These are phyloP conservation scores for Blumeriella jaapii DNA, from an alignment of 2,329 filamentous ascomycete genomes.

Conservation along the genomic window DNA sequence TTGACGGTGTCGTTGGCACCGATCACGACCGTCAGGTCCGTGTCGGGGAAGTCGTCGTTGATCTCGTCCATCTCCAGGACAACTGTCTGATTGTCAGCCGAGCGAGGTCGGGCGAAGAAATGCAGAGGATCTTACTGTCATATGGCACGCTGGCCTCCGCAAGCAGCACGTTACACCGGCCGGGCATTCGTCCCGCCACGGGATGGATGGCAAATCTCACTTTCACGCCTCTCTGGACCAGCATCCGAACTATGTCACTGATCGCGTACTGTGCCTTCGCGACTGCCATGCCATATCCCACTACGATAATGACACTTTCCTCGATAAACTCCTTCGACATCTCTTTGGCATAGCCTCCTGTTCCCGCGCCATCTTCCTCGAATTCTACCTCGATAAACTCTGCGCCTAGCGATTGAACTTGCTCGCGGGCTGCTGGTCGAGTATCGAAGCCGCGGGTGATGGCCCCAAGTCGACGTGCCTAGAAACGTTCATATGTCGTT, in stretches of 20 bases:
- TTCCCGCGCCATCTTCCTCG: constrained; percentile 71
- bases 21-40: constrained; percentile 78
- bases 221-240: constrained; percentile 65
- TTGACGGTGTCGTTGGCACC: constrained; percentile 91
- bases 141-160: constrained; percentile 83
- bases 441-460: constrained; percentile 88
- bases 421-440: constrained; percentile 75
- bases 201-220: constrained; percentile 87
- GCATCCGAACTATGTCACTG: constrained; percentile 63
- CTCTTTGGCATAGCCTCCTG: constrained; percentile 82
- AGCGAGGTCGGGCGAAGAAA: background rate
- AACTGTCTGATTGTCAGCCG: constrained; percentile 34
- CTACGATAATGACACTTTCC: constrained; percentile 72
- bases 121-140: constrained; percentile 42
- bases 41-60: constrained; percentile 81
- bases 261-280: constrained; percentile 90
- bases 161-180: constrained; percentile 83
- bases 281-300: constrained; percentile 90
- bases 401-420: constrained; percentile 80
- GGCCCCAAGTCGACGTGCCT: constrained; percentile 72
- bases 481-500: constrained; percentile 9
- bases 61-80: constrained; percentile 95
- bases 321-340: constrained; percentile 93
- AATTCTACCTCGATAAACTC: constrained; percentile 84
- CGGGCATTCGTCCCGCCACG: constrained; percentile 84